These are phyloP conservation scores for Talaromyces sp. DNA, from an alignment of 2,329 filamentous ascomycete genomes.

Conservation along the genomic window DNA sequence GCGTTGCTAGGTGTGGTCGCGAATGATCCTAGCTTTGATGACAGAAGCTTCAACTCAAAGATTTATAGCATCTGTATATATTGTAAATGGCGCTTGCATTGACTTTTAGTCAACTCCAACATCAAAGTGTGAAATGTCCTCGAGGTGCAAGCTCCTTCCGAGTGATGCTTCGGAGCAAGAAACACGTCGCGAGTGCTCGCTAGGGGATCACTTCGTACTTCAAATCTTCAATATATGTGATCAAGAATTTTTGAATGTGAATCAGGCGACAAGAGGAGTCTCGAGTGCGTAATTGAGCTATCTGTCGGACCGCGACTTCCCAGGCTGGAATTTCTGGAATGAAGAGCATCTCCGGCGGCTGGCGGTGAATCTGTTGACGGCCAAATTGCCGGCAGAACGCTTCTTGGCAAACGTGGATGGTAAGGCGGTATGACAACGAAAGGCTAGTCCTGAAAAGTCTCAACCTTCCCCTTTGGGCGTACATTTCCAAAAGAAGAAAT, in stretches of 20 bases:
- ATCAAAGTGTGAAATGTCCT: background rate
- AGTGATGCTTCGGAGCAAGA: background rate
- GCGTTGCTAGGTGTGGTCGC: background rate
- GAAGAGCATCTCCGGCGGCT: background rate
- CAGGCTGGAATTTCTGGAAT: background rate
- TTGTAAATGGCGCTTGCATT: background rate
- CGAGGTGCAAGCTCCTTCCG: background rate
- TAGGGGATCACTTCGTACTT: background rate
- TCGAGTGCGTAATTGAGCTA: background rate
- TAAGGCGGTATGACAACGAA: background rate
- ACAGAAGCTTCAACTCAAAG: background rate
- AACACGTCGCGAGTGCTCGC: background rate
- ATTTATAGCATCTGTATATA: background rate
- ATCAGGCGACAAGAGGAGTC: background rate
- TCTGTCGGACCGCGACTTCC: background rate
- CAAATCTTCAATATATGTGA: background rate
- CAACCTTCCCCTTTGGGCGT: background rate
- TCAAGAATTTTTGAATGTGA: background rate
- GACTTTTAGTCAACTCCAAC: background rate
- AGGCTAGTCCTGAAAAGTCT: background rate
- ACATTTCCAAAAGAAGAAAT: background rate
- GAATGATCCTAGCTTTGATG: background rate
- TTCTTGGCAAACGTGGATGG: background rate
- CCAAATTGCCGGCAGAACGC: slow-evolving; percentile 15
- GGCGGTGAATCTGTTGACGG: background rate